Evolutionary conservation across 2,329 filamentous ascomycete species (phyloP).

Genomic region (Penicillium polonicum): DNA sequence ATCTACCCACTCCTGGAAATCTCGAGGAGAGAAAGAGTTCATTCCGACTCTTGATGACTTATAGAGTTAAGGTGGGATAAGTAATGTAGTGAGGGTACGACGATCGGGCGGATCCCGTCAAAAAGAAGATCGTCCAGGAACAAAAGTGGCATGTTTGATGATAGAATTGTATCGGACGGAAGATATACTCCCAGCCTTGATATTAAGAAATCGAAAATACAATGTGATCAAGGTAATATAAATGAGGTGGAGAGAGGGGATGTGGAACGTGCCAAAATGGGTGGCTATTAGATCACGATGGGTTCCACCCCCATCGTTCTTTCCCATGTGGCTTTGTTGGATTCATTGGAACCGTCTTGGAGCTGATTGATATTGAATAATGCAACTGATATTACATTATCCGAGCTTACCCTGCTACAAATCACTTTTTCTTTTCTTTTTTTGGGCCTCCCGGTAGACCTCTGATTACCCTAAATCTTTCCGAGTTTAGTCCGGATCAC

Average conservation of each 20-base stretch:
- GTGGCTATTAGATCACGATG: slow-evolving; percentile 21
- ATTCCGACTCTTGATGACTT: slow-evolving; percentile 11
- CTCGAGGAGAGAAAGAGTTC: slow-evolving; percentile 19
- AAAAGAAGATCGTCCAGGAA: slow-evolving; percentile 10
- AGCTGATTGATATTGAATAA: neutral
- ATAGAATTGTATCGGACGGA: neutral
- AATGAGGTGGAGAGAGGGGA: neutral
- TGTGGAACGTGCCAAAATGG: slow-evolving; percentile 25
- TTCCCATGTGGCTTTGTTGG: slow-evolving; percentile 22
- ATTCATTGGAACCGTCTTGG: neutral
- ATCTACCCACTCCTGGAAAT: slow-evolving; percentile 34
- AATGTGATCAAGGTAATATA: slow-evolving; percentile 16
- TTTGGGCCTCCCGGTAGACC: neutral
- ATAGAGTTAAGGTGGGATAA: slow-evolving; percentile 2
- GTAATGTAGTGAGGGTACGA: neutral
- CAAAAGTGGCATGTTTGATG: slow-evolving; percentile 3
- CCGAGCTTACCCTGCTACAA: neutral
- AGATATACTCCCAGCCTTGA: neutral
- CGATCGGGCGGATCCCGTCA: slow-evolving; percentile 7
- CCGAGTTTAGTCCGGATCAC: neutral
- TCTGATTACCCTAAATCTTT: neutral
- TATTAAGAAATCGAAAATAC: slow-evolving; percentile 9
- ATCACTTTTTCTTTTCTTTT: neutral
- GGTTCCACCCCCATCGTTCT: slow-evolving; percentile 13
- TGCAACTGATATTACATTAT: neutral